Percentiles rank a stretch among this genome's conserved stretches.
These are phyloP conservation scores for Diaporthe nobilis DNA, from an alignment of 2,329 filamentous ascomycete genomes.

Conservation along the genomic window DNA sequence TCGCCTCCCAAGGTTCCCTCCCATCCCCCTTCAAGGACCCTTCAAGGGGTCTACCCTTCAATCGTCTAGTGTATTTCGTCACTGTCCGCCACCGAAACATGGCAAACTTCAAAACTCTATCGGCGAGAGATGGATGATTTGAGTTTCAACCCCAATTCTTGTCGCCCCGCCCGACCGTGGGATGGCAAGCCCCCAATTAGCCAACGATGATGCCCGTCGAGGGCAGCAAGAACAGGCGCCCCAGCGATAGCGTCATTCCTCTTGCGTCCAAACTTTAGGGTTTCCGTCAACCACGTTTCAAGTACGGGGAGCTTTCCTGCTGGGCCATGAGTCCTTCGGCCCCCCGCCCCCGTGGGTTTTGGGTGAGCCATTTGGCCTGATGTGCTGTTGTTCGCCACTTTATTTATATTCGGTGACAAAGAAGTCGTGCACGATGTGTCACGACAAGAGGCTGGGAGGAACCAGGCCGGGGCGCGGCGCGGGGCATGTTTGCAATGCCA, in stretches of 20 bases:
- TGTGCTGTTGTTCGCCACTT: slow-evolving; percentile 30
- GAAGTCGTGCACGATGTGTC: slow-evolving; percentile 18
- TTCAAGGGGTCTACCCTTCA: not conserved
- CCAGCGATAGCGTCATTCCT: slow-evolving; percentile 16
- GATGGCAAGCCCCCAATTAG: slow-evolving; percentile 15
- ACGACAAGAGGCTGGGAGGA: slow-evolving; percentile 31
- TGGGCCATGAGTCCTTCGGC: slow-evolving; percentile 4
- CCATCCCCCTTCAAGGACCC: not conserved
- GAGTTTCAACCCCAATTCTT: slow-evolving; percentile 30
- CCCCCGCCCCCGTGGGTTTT: not conserved
- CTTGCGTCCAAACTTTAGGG: slow-evolving; percentile 29
- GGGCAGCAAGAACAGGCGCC: not conserved
- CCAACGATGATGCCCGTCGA: slow-evolving; percentile 1
- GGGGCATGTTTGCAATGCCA: slow-evolving; percentile 2
- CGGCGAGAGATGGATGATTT: slow-evolving; percentile 31
- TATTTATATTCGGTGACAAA: slow-evolving; percentile 13
- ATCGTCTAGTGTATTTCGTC: slow-evolving; percentile 3
- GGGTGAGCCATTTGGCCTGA: slow-evolving; percentile 1
- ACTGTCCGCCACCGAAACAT: slow-evolving; percentile 25
- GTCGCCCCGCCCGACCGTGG: slow-evolving; percentile 10
- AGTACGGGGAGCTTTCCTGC: slow-evolving; percentile 30
- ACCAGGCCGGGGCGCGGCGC: not conserved
- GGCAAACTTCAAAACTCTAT: slow-evolving; percentile 33
- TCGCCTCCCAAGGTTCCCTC: not conserved
- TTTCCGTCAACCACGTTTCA: slow-evolving; percentile 34